Conservation (phyloP, 306 rosid genomes). For the Fragaria ananassa region DNA sequence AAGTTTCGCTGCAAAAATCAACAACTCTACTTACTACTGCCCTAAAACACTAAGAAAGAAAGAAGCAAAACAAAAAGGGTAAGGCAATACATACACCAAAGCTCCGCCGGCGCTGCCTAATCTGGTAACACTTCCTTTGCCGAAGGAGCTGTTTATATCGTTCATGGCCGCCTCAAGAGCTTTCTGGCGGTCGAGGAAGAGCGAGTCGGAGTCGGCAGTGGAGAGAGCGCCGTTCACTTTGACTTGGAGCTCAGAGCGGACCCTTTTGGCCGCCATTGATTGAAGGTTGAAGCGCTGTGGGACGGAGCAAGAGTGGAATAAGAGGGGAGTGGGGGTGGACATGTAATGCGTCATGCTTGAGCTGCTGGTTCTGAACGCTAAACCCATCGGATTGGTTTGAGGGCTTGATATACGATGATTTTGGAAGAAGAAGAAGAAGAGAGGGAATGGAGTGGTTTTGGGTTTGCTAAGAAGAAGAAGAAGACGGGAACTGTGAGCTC, state of each 20-base stretch:
- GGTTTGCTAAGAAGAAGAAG: background rate
- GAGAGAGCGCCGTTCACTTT: conserved; percentile 71
- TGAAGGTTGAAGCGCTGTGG: conserved; percentile 21
- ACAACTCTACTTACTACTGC: background rate
- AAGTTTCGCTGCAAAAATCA: conserved; percentile 72
- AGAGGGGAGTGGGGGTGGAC: background rate
- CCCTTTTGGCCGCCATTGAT: conserved; percentile 28
- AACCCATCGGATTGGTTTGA: background rate
- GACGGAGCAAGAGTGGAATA: conserved; percentile 18
- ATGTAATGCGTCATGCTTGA: conserved; percentile 5
- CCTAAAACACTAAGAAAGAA: conserved; percentile 16
- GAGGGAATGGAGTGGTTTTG: background rate
- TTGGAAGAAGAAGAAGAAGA: background rate
- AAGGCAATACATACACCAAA: conserved; percentile 61
- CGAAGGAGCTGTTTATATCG: conserved; percentile 86
- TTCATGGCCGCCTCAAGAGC: conserved; percentile 97
- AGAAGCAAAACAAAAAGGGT: conserved; percentile 12
- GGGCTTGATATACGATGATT: too few relatives aligned
- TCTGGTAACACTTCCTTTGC: conserved; percentile 96
- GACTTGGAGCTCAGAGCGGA: conserved; percentile 66
- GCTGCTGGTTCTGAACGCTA: background rate
- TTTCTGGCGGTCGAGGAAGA: conserved; percentile 86
- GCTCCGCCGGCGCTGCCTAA: conserved; percentile 99
- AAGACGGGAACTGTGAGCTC: background rate
- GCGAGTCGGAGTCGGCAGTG: conserved; percentile 69